Conservation (phyloP, 495 filamentous ascomycete genomes). For the Endocarpon pusillum region DNA sequence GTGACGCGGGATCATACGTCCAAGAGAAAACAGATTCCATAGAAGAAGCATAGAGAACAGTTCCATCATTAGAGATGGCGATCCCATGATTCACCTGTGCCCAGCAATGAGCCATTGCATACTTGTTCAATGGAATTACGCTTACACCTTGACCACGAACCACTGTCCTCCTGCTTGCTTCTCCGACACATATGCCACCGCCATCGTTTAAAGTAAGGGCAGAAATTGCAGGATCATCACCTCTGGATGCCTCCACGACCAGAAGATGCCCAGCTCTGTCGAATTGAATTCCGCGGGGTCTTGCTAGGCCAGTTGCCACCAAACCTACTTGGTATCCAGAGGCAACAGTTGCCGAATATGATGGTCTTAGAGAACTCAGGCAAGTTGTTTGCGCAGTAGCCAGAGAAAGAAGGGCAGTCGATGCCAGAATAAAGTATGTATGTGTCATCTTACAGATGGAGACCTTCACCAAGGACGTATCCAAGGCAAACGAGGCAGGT, state of each 20-base stretch:
- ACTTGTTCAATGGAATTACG: conserved; percentile 2
- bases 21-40: conserved; percentile 37
- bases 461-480: no score
- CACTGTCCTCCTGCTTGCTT: no score
- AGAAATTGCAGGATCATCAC: no score
- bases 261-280: conserved; percentile 42
- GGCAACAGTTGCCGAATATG: conserved; percentile 23
- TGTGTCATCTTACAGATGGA: no score
- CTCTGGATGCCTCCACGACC: conserved; percentile 35
- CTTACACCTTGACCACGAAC: no score
- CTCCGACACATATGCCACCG: conserved; percentile 31
- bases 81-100: conserved; percentile 49
- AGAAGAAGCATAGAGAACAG: conserved; percentile 47
- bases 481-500: no score
- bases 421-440: no score
- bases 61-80: conserved; percentile 40
- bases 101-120: neutral
- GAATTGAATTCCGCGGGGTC: conserved; percentile 42
- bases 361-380: conserved; percentile 10
- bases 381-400: conserved; percentile 6
- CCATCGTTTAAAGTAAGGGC: conserved; percentile 33
- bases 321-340: conserved; percentile 39
- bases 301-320: conserved; percentile 31
- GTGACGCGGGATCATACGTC: conserved; percentile 35
- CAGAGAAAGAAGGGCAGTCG: no score